phyloP scores from a whole-genome alignment of 1,139 yeast species.

The Kodamaea sp. region DNA sequence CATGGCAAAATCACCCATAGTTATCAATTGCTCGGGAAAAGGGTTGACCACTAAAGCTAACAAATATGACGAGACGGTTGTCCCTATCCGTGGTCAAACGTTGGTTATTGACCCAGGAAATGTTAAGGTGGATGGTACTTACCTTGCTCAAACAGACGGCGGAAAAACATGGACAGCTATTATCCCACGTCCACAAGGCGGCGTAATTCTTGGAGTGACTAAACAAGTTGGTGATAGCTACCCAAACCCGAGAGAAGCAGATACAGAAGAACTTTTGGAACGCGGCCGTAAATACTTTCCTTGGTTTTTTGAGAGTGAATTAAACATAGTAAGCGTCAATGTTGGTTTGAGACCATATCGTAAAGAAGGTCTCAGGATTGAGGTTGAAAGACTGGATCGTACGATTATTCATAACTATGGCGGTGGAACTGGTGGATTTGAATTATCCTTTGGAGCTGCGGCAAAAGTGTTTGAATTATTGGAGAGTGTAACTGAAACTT shows the following conservation, averaged over 20 bases:
- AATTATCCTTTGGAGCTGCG: slow-evolving; percentile 65
- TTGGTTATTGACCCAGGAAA: slow-evolving; percentile 42
- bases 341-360: slow-evolving; percentile 78
- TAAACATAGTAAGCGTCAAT: slow-evolving; percentile 47
- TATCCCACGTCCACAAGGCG: slow-evolving; percentile 63
- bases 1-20: slow-evolving; percentile 31
- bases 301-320: slow-evolving; percentile 36
- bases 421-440: slow-evolving; percentile 71
- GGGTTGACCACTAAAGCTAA: slow-evolving; percentile 51
- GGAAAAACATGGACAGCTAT: slow-evolving; percentile 61
- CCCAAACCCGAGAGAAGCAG: slow-evolving; percentile 36
- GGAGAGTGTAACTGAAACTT: not conserved
- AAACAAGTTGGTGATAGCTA: slow-evolving; percentile 45
- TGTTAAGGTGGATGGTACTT: slow-evolving; percentile 29
- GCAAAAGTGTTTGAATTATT: slow-evolving; percentile 23
- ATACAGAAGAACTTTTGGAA: slow-evolving; percentile 41
- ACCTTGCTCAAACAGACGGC: slow-evolving; percentile 55
- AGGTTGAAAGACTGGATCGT: slow-evolving; percentile 27
- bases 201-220: slow-evolving; percentile 69
- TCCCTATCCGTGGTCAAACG: slow-evolving; percentile 65
- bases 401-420: slow-evolving; percentile 60
- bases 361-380: slow-evolving; percentile 53
- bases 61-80: slow-evolving; percentile 47
- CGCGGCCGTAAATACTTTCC: slow-evolving; percentile 53
- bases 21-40: slow-evolving; percentile 58